Base-by-base conservation (phyloP, 2,329 filamentous ascomycete species). In the Beauveria scarabaeidicola region DNA sequence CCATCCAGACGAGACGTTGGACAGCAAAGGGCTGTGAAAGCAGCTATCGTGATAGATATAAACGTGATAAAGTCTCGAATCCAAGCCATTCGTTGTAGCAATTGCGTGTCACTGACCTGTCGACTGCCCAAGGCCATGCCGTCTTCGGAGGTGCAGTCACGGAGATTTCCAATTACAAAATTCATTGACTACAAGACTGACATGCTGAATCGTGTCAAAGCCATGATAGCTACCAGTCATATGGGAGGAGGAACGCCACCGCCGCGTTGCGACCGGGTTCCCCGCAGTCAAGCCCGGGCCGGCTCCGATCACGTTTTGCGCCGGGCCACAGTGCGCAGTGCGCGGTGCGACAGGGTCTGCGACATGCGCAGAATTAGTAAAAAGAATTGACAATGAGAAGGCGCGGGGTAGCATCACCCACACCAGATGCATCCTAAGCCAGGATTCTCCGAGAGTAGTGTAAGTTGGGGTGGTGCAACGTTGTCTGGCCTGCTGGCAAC, bases 261-360 rank as follows among this genome's bases (percentile, higher is more conserved):
- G 27, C n/a, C 25, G 23, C 3, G 17, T 8, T 44, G 55, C 7
- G 38, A 48, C 47, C 47, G 25, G 47, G 55, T 58, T 58, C 55
- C 55, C 55, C 55, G 46, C 55, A 58, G 19, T 40, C 17, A 23
- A 38, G 43, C 36, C 55, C 46, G 47, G 38, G 13, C 55, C 36
- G 47, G 46, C 55, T 44, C 55, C 55, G 55, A 58, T 58, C 47
- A 58, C 47, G 55, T 52, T 58, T 43, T 15, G 38, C 29, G 44
- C 5, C 36, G 10, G n/a, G 32, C 17, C 11, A 36, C 19, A 7
- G 19, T 44, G n/a, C 8, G 9, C 17, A 36, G 11, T 36, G 32
- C 17, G 41, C 3, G 11, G 36, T 51, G 54, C 53, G 29, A 48
- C 43, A 25, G 17, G 32, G 36, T 50, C 21, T 51, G 29, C 15